A percentile compares a stretch with the other conserved stretches of the same genome.
phyloP scores from a whole-genome alignment of 495 filamentous ascomycete species.

The Lasiosphaeria ovina region DNA sequence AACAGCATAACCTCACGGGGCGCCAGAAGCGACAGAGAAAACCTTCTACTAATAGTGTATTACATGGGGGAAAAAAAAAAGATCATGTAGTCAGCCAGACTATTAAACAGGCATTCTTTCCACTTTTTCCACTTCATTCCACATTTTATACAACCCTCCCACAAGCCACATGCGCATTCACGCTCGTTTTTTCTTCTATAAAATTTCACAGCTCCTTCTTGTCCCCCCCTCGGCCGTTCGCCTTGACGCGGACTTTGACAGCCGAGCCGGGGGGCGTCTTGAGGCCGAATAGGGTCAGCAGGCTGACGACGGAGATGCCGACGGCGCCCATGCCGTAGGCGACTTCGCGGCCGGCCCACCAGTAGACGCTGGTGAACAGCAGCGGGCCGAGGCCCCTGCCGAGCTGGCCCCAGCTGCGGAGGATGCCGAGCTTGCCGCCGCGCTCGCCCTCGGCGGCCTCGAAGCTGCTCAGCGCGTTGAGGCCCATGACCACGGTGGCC shows the following conservation, averaged over 20 bases:
- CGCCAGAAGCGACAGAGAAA: too few species aligned
- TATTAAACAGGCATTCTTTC: background rate
- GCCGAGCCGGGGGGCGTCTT: slow-evolving; percentile 46
- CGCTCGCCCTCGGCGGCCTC: slow-evolving; percentile 78
- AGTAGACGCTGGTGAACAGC: slow-evolving; percentile 94
- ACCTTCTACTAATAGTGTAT: too few species aligned
- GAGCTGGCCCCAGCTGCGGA: slow-evolving; percentile 80
- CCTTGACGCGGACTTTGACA: slow-evolving; percentile 20
- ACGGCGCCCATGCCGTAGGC: slow-evolving; percentile 79
- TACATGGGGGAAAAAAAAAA: too few species aligned
- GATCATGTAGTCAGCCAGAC: too few species aligned
- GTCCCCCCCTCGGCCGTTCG: slow-evolving; percentile 13
- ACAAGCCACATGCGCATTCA: background rate
- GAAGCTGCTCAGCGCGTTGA: slow-evolving; percentile 89
- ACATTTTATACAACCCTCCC: background rate
- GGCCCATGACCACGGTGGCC: slow-evolving; percentile 88
- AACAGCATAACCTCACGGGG: too few species aligned
- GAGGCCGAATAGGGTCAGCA: slow-evolving; percentile 67
- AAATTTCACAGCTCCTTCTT: slow-evolving; percentile 40
- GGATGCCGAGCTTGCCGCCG: slow-evolving; percentile 79
- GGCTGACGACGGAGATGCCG: slow-evolving; percentile 72
- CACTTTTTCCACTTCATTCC: background rate
- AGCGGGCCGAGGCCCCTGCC: slow-evolving; percentile 84
- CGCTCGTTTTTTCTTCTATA: too few species aligned
- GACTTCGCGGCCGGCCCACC: slow-evolving; percentile 90